Evolutionary conservation across 1,139 yeast species (phyloP).

Genomic region (Hyphopichia khmerensis): DNA sequence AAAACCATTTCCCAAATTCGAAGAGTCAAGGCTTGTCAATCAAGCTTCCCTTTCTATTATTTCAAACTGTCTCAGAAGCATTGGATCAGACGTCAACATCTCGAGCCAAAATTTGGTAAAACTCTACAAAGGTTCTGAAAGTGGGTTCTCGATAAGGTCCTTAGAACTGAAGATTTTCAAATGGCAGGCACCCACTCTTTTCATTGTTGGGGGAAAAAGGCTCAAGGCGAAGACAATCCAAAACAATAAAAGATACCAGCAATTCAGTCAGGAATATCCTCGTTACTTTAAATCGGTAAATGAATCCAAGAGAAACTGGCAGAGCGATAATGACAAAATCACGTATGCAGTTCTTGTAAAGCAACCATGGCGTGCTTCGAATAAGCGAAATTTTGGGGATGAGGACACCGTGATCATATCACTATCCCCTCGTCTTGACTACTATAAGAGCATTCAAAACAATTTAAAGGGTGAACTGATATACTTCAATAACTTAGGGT

Average conservation of each 20-base stretch:
- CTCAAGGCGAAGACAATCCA: conserved; percentile 38
- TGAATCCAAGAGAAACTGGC: conserved; percentile 32
- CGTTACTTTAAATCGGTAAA: conserved; percentile 37
- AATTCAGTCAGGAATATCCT: conserved; percentile 55
- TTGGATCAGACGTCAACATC: conserved; percentile 19
- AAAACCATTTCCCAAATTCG: conserved; percentile 14
- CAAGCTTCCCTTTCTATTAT: conserved; percentile 35
- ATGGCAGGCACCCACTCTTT: conserved; percentile 85
- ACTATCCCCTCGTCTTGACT: conserved; percentile 62
- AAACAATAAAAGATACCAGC: conserved; percentile 48
- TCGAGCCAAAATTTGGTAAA: conserved; percentile 49
- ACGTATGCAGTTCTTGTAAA: conserved; percentile 62
- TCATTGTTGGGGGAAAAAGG: conserved; percentile 66
- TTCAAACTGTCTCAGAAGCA: conserved; percentile 4
- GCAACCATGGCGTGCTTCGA: conserved; percentile 76
- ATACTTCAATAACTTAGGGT: conserved; percentile 67
- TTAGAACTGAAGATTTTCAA: conserved; percentile 81
- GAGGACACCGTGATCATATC: conserved; percentile 54
- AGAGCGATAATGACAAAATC: conserved; percentile 38
- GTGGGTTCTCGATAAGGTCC: conserved; percentile 86
- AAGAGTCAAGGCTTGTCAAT: conserved; percentile 41
- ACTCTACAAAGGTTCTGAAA: conserved; percentile 69
- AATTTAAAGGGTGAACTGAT: conserved; percentile 38
- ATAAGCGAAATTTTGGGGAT: conserved; percentile 73
- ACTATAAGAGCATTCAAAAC: conserved; percentile 41